Base-by-base conservation (phyloP, 345 rosid species). In the Salix purpurea region DNA sequence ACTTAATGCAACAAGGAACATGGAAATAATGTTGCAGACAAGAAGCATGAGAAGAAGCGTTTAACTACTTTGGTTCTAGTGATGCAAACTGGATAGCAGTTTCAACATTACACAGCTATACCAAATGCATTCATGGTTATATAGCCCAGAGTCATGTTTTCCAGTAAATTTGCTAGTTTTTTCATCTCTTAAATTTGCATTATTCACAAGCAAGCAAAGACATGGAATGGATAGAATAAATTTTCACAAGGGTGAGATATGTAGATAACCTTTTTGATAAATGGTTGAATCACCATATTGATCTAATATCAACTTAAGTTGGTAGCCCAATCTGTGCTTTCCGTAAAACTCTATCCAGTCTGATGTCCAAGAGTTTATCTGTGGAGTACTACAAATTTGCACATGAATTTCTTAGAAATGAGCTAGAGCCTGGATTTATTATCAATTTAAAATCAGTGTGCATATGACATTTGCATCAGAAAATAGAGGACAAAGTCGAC, bases 281-380 rank as follows among this genome's bases (percentile, higher is more conserved):
- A 93, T 88, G 76, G 89, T 80, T 76, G 91, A 81, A 86, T 93
- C 97, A 5, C 92, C 91, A 70, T 91, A 93, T 62, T 74, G 92
- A 73, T 90, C 93, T 79, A 72, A 78, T 52, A 89, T 89, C 84
- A 95, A 82, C 84, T 90, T 88, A 72, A 95, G 87, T 85, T 93
- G 99, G 85, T 89, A 93, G 70, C 93, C 97, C 56, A 95, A 84
- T 82, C 97, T 93, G 76, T 89, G 90, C 81, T 87, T 89, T 24
- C 91, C 97, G n/a, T 88, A 93, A 76, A 95, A 95, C 77, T 88
- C 88, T 74, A 93, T 75, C 99, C 97, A 95, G 84, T 93, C 87
- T 2, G 94, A 90, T 40, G 89, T 87, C 99, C 97, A 93, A 58
- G 86, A 87, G 83, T 93, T 95, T 83, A 91, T 88, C 91, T 95